These are phyloP conservation scores for Solanum etuberosum DNA, from an alignment of 257 asterid species.

Conservation along the genomic window DNA sequence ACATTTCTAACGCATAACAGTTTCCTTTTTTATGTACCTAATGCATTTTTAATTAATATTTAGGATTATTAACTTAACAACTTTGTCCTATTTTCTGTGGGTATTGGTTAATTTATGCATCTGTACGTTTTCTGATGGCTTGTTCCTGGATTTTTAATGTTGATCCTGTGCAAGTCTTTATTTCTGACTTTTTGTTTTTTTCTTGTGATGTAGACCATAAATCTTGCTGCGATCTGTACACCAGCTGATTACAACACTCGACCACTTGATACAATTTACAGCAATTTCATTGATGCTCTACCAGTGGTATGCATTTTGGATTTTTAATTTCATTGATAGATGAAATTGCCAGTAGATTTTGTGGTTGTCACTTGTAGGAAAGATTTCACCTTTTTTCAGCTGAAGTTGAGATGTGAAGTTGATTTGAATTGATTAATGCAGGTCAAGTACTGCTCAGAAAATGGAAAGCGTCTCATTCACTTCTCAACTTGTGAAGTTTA, in stretches of 20 bases:
- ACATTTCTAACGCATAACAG: not conserved
- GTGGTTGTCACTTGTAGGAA: not conserved
- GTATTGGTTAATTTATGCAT: not conserved
- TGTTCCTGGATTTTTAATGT: not conserved
- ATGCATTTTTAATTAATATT: not conserved
- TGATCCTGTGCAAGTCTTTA: not conserved
- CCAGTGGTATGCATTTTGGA: conserved; percentile 52
- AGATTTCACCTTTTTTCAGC: not conserved
- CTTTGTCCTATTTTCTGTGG: not conserved
- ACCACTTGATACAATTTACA: conserved; percentile 85
- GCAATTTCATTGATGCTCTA: conserved; percentile 87
- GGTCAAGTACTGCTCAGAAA: conserved; percentile 91
- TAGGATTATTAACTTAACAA: not conserved
- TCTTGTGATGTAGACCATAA: conserved; percentile 43
- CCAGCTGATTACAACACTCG: conserved; percentile 94
- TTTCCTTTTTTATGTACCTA: not conserved
- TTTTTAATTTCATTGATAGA: not conserved
- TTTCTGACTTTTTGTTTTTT: conserved; percentile 7
- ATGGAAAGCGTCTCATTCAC: conserved; percentile 81
- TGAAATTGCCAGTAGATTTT: not conserved
- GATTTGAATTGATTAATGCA: conserved; percentile 13
- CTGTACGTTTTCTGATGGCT: not conserved
- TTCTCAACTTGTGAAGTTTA: conserved; percentile 89
- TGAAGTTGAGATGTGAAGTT: not conserved
- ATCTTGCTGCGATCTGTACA: conserved; percentile 93